phyloP scores from a whole-genome alignment of 306 rosid genomes.

The Acmispon strigosus region DNA sequence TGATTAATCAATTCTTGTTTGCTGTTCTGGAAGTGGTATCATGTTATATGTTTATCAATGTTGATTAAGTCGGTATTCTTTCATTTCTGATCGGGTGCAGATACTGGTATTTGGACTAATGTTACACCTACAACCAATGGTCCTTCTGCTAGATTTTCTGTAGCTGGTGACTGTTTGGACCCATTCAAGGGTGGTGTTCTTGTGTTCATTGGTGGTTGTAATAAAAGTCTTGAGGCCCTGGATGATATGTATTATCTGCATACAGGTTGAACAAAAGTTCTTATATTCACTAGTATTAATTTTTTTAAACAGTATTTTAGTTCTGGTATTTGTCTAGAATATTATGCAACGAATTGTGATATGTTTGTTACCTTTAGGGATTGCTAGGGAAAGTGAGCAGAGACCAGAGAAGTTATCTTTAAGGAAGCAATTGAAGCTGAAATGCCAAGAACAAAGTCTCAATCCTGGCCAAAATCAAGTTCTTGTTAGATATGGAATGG shows the following conservation, averaged over 20 bases:
- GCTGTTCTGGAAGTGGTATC: constrained; percentile 1
- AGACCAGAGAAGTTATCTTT: constrained; percentile 85
- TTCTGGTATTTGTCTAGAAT: constrained; percentile 17
- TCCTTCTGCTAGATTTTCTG: constrained; percentile 93
- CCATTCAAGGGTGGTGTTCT: constrained; percentile 78
- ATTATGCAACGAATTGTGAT: constrained; percentile 11
- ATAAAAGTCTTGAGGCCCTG: constrained; percentile 87
- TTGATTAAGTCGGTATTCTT: not conserved
- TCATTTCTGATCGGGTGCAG: constrained; percentile 42
- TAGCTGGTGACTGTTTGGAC: constrained; percentile 90
- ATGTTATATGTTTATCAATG: constrained; percentile 3
- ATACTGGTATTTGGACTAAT: constrained; percentile 80
- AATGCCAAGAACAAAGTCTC: constrained; percentile 85
- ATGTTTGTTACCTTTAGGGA: constrained; percentile 50
- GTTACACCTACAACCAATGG: constrained; percentile 53
- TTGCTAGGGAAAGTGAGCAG: constrained; percentile 59
- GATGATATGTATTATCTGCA: constrained; percentile 85
- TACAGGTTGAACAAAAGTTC: constrained; percentile 58
- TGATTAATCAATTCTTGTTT: not conserved
- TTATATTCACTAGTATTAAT: not conserved
- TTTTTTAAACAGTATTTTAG: not conserved
- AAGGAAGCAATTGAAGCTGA: constrained; percentile 86
- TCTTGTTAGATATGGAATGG: constrained; percentile 45
- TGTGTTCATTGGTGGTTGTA: constrained; percentile 93
- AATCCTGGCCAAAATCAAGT: constrained; percentile 45